Conservation (phyloP, 192 early-diverging fungal species). For the Coemansia sp. region DNA sequence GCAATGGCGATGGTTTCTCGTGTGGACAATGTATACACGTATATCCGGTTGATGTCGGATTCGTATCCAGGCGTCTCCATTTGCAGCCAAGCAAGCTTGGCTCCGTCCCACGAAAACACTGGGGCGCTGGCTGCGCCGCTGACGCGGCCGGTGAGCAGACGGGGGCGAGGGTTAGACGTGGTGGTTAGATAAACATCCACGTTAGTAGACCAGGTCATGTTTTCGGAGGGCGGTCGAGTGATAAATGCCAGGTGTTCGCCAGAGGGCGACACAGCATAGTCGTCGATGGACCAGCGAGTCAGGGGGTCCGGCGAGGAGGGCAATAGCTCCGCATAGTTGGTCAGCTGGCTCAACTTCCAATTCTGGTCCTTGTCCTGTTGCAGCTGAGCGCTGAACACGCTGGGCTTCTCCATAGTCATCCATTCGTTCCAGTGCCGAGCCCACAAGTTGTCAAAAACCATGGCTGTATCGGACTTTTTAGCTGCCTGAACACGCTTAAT, state of each 20-base stretch:
- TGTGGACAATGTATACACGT: constrained; percentile 40
- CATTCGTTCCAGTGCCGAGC: constrained; percentile 77
- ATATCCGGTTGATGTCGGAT: constrained; percentile 69
- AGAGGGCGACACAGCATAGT: constrained; percentile 61
- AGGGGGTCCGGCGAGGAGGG: constrained; percentile 56
- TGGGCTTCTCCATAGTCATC: constrained; percentile 57
- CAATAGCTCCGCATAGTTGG: constrained; percentile 23
- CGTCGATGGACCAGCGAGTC: constrained; percentile 52
- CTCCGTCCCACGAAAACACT: constrained; percentile 62
- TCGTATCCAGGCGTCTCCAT: constrained; percentile 75
- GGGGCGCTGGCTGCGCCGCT: constrained; percentile 61
- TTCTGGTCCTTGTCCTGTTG: constrained; percentile 9
- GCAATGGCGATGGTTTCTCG: constrained; percentile 34
- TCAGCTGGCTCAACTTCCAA: constrained; percentile 30
- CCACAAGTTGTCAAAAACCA: constrained; percentile 66
- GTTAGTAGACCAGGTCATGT: constrained; percentile 70
- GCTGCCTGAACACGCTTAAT: not conserved
- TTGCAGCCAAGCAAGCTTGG: constrained; percentile 69
- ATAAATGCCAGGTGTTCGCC: constrained; percentile 67
- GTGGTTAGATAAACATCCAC: constrained; percentile 62
- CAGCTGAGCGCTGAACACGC: constrained; percentile 52
- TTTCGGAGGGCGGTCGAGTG: constrained; percentile 53
- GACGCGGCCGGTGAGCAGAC: constrained; percentile 51
- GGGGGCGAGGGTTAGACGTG: constrained; percentile 27
- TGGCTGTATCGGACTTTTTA: constrained; percentile 52